Conservation (phyloP, 2,329 filamentous ascomycete species). For the Phyllosticta citriasiana region DNA sequence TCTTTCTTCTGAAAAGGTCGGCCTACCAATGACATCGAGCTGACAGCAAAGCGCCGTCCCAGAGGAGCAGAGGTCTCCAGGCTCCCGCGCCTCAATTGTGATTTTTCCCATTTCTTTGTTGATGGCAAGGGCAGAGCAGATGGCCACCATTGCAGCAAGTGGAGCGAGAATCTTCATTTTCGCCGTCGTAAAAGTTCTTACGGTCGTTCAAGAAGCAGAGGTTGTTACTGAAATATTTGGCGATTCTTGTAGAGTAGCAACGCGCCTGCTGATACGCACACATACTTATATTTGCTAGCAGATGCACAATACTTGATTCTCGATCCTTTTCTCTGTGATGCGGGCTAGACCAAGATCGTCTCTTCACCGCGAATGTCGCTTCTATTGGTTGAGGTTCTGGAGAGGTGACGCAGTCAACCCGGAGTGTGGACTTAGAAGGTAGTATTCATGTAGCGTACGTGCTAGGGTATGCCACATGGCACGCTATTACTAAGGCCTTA, state of each 20-base stretch:
- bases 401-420: no score
- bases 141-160: background rate
- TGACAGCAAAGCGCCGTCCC: conserved; percentile 6
- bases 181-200: background rate
- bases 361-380: no score
- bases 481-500: no score
- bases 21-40: conserved; percentile 1
- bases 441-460: no score
- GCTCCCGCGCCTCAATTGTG: conserved; percentile 1
- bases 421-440: no score
- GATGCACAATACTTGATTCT: background rate
- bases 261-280: background rate
- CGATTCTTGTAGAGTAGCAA: background rate
- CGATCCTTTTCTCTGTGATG: background rate
- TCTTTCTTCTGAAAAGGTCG: background rate
- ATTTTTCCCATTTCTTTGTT: background rate
- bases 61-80: background rate
- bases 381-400: background rate
- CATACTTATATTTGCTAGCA: background rate
- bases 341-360: background rate
- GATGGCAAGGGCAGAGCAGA: background rate
- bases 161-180: background rate
- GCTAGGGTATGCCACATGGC: no score
- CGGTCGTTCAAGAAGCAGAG: background rate
- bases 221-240: background rate